phyloP scores from a whole-genome alignment of 176 grass and related monocot species.

The Oryza rufipogon region DNA sequence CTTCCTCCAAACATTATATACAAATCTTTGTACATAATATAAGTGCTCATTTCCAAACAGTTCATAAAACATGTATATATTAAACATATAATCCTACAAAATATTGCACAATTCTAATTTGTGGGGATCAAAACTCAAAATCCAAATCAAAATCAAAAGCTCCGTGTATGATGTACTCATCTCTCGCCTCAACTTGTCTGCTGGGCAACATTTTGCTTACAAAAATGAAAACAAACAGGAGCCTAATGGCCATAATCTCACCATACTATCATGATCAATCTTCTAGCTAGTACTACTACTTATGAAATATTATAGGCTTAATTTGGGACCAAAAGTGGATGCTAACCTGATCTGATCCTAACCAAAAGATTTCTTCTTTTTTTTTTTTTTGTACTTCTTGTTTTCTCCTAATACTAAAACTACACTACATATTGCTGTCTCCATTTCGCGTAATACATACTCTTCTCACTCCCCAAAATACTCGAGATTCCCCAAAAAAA shows the following conservation, averaged over 20 bases:
- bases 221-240: background rate
- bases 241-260: background rate
- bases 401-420: conserved; percentile 25
- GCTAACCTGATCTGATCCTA: conserved; percentile 8
- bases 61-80: background rate
- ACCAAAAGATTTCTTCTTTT: background rate
- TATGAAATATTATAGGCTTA: background rate
- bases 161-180: background rate
- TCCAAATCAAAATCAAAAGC: background rate
- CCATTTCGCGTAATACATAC: conserved; percentile 5
- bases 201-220: background rate
- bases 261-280: background rate
- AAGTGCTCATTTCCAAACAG: background rate
- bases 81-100: background rate
- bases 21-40: background rate
- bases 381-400: background rate
- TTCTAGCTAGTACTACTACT: background rate
- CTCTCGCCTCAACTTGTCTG: background rate
- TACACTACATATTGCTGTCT: background rate
- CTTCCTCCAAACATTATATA: background rate
- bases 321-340: conserved; percentile 22
- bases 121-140: background rate
- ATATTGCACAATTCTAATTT: background rate
- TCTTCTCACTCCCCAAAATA: conserved; percentile 45
- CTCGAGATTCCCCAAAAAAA: background rate